phyloP scores from a whole-genome alignment of 2,329 filamentous ascomycete genomes.

The Gnomoniopsis smithogilvyi region DNA sequence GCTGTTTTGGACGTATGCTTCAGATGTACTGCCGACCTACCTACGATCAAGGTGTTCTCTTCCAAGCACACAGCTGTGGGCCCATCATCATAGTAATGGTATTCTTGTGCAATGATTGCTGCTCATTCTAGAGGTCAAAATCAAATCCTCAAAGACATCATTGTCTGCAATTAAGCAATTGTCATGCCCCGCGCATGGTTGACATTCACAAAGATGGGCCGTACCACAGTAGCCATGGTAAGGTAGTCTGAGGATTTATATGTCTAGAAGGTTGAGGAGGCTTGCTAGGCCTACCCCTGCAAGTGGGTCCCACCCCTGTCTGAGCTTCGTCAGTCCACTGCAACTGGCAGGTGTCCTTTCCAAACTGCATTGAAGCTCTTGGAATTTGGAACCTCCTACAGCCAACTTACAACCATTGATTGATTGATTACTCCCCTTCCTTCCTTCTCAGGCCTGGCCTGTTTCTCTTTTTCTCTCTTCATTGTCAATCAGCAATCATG shows the following conservation, averaged over 20 bases:
- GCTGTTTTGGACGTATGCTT: no score
- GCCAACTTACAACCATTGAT: slow-evolving; percentile 7
- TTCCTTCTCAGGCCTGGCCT: slow-evolving; percentile 18
- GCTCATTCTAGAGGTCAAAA: no score
- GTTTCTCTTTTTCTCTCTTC: slow-evolving; percentile 9
- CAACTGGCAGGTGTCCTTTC: slow-evolving; percentile 24
- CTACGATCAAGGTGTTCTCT: no score
- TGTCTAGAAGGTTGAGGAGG: not conserved
- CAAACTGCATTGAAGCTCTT: slow-evolving; percentile 13
- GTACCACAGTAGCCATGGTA: no score
- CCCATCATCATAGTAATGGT: no score
- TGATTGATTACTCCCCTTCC: slow-evolving; percentile 2
- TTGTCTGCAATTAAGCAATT: no score
- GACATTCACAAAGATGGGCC: not conserved
- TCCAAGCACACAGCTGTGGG: no score
- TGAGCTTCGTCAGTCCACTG: slow-evolving; percentile 13
- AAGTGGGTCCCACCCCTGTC: not conserved
- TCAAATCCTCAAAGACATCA: no score
- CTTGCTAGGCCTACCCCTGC: slow-evolving; percentile 4
- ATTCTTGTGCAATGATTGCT: no score
- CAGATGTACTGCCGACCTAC: no score
- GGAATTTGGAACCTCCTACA: slow-evolving; percentile 4
- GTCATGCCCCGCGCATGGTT: no score
- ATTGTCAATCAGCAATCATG: slow-evolving; percentile 35
- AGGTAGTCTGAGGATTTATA: no score